phyloP scores from a whole-genome alignment of 352 stramenopile species.

The Ophiocytium majus region DNA sequence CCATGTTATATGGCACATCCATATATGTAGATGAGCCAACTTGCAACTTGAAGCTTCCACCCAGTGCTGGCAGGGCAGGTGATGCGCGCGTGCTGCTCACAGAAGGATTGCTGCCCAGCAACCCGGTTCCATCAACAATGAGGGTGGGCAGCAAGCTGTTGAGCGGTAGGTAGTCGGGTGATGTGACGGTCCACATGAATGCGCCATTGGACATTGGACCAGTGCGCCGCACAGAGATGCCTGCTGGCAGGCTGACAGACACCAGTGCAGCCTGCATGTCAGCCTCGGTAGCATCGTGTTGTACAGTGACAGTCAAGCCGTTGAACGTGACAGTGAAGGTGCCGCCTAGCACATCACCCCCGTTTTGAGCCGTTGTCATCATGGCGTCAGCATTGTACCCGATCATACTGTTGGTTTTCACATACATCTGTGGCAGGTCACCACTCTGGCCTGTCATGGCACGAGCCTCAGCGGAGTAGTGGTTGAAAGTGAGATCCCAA shows the following conservation, averaged over 20 bases:
- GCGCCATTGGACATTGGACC: conserved; percentile 35
- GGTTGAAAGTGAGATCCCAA: conserved; percentile 53
- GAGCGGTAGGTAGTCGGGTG: conserved; percentile 29
- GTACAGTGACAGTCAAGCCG: conserved; percentile 19
- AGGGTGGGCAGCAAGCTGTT: not conserved
- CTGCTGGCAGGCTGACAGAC: conserved; percentile 30
- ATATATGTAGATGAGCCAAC: conserved; percentile 21
- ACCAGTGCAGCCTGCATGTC: conserved; percentile 29
- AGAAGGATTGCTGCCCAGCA: conserved; percentile 23
- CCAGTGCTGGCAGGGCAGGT: conserved; percentile 23
- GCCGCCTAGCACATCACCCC: conserved; percentile 61
- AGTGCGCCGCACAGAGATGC: conserved; percentile 23
- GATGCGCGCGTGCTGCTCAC: conserved; percentile 27
- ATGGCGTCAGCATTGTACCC: conserved; percentile 60
- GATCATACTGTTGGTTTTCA: conserved; percentile 58
- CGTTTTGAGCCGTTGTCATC: conserved; percentile 56
- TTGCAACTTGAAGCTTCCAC: conserved; percentile 37
- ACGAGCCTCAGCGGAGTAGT: conserved; percentile 2
- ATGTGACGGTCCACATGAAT: conserved; percentile 48
- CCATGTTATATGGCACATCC: not conserved
- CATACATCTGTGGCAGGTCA: conserved; percentile 60
- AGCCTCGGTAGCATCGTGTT: conserved; percentile 15
- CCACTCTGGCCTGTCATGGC: conserved; percentile 62
- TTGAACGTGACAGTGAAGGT: conserved; percentile 57
- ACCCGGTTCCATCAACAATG: conserved; percentile 24